Evolutionary conservation across 2,329 filamentous ascomycete genomes (phyloP), one percentile per base, ranked within the genome.

Genomic region (Aspergillus spinulosporus): DNA sequence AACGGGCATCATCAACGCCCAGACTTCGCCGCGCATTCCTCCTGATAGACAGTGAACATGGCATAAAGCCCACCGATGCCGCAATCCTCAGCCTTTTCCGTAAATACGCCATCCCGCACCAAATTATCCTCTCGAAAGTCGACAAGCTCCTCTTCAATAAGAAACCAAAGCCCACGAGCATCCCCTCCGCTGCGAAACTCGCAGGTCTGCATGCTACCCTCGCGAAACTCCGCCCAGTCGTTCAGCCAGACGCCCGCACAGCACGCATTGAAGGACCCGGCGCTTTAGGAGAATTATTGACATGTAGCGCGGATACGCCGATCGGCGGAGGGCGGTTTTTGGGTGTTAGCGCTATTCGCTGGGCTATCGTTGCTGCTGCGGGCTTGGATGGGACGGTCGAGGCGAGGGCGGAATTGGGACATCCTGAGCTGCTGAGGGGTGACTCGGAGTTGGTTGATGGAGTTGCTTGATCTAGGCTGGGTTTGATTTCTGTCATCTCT

Each of bases 121-220:
- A 89, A 67, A 74, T 90, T 12, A 75, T 90, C n/a, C 66, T 89
- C n/a, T 83, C 81, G 5, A 90, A 90, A 68, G 78, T 82, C 5
- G 87, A 90, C 66, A 81, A 81, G 58, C 58, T 86, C 11, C 63
- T 86, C 42, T 57, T 66, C 39, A 62, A 72, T 60, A 73, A 59
- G 40, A 68, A 58, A 55, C 65, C 52, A 58, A 67, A 64, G 42
- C 72, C 64, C 39, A 74, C 63, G 49, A 66, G 62, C 55, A 72
- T 59, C 46, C 76, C 61, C 21, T 64, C 66, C 4, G 44, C 63
- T 15, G 57, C 61, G 8, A 65, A 59, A 21, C 49, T 74, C 26
- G 60, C 71, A 31, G 62, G 68, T 3, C 63, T 84, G 21, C 69
- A 75, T 9, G 68, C 67, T 9, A 64, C 72, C 14, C 73, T 79